phyloP scores from a whole-genome alignment of 2,329 filamentous ascomycete species.

The Cladosporium cucumerinum region DNA sequence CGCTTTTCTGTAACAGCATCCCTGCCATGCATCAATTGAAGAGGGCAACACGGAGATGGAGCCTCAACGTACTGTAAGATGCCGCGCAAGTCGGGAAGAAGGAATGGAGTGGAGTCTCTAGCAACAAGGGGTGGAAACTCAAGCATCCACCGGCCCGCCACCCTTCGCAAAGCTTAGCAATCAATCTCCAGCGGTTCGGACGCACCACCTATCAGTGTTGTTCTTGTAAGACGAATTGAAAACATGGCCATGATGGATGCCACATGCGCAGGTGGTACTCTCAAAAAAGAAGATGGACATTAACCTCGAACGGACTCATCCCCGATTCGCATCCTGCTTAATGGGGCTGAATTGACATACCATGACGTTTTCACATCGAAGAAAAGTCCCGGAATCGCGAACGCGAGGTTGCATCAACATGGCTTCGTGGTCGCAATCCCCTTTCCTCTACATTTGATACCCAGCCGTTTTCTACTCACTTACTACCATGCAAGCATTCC shows the following conservation, averaged over 20 bases:
- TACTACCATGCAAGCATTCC: slow-evolving; percentile 1
- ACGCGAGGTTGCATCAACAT: background rate
- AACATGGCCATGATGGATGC: background rate
- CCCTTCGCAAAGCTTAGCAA: background rate
- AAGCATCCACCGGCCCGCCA: slow-evolving; percentile 4
- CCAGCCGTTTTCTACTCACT: background rate
- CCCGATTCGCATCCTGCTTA: background rate
- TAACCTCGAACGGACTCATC: background rate
- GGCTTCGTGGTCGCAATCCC: background rate
- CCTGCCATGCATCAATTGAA: background rate
- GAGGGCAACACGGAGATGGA: background rate
- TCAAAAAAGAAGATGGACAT: background rate
- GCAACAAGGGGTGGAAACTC: background rate
- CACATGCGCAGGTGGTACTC: background rate
- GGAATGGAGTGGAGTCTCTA: background rate
- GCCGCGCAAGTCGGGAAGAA: slow-evolving; percentile 3
- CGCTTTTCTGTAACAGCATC: background rate
- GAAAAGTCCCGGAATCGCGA: slow-evolving; percentile 8
- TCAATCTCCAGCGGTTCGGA: background rate
- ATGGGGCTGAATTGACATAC: background rate
- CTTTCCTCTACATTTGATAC: background rate
- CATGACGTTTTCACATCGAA: slow-evolving; percentile 1
- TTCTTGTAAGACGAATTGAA: background rate
- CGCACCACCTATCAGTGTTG: background rate
- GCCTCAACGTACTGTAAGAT: background rate